Conservation (phyloP, 805 yeast genomes). For the Starmerella khaoyaiensis region DNA sequence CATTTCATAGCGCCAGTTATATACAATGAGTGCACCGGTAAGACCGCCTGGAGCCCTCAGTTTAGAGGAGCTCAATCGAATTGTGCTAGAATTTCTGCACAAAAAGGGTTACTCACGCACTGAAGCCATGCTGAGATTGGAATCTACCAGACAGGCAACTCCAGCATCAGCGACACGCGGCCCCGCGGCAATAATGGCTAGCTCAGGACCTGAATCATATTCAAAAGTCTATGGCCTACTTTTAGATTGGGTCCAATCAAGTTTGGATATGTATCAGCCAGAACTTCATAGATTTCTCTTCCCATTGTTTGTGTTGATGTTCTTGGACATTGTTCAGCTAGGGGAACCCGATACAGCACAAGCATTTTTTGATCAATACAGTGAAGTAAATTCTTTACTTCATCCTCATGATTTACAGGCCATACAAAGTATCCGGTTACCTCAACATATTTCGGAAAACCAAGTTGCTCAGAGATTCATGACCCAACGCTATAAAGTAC, state of each 20-base stretch:
- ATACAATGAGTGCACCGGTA: no score
- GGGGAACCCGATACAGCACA: conserved; percentile 47
- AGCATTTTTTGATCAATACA: conserved; percentile 59
- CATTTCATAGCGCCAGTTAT: not conserved
- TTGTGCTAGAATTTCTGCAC: conserved; percentile 81
- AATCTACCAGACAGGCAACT: conserved; percentile 31
- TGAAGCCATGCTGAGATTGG: conserved; percentile 86
- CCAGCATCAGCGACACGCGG: conserved; percentile 28
- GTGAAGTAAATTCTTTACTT: conserved; percentile 55
- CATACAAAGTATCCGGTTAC: conserved; percentile 59
- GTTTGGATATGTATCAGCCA: conserved; percentile 79
- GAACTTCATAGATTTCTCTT: conserved; percentile 73
- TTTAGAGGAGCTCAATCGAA: conserved; percentile 78
- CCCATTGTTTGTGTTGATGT: conserved; percentile 88
- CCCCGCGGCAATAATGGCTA: conserved; percentile 16
- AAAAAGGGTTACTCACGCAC: conserved; percentile 91
- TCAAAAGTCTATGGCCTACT: conserved; percentile 69
- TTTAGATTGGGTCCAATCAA: conserved; percentile 79
- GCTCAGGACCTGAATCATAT: conserved; percentile 50
- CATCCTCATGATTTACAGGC: conserved; percentile 69
- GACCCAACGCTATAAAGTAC: conserved; percentile 57
- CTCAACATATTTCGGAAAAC: conserved; percentile 73
- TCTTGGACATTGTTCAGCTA: conserved; percentile 61
- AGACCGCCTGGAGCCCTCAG: conserved; percentile 28
- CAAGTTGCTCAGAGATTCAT: conserved; percentile 66